These are phyloP conservation scores for Colletotrichum australisinense DNA, from an alignment of 2,329 filamentous ascomycete genomes.

Conservation along the genomic window DNA sequence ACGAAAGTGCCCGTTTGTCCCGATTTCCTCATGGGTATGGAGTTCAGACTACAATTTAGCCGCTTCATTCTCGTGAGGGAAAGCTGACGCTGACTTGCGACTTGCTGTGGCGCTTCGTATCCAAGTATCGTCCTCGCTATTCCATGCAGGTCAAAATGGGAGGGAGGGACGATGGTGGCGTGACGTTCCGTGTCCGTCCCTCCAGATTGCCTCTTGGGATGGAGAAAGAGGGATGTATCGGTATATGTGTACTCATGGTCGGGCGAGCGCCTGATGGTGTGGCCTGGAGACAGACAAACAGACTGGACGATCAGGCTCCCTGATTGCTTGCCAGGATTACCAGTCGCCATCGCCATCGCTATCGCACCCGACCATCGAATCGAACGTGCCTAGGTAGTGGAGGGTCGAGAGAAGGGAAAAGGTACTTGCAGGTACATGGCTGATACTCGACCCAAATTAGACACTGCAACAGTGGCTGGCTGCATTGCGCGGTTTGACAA, in stretches of 20 bases:
- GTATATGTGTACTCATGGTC: too few species aligned
- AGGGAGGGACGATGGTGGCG: not conserved
- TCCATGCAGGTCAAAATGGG: not conserved
- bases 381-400: not conserved
- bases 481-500: slow-evolving; percentile 28
- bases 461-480: slow-evolving; percentile 1
- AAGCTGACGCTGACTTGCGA: not conserved
- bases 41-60: too few species aligned
- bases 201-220: not conserved
- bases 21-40: not conserved
- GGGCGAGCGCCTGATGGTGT: not conserved
- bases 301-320: not conserved
- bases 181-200: not conserved
- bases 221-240: too few species aligned
- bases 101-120: slow-evolving; percentile 7
- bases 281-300: not conserved
- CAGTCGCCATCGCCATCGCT: not conserved
- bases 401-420: not conserved
- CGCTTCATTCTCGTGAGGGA: not conserved
- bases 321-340: not conserved
- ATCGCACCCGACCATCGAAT: not conserved
- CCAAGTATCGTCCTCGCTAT: not conserved
- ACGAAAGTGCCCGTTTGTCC: not conserved
- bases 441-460: slow-evolving; percentile 14
- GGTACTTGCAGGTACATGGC: slow-evolving; percentile 12